Evolutionary conservation across 1,284 basidiomycete genomes (phyloP).

Genomic region (Pseudozyma sp.): DNA sequence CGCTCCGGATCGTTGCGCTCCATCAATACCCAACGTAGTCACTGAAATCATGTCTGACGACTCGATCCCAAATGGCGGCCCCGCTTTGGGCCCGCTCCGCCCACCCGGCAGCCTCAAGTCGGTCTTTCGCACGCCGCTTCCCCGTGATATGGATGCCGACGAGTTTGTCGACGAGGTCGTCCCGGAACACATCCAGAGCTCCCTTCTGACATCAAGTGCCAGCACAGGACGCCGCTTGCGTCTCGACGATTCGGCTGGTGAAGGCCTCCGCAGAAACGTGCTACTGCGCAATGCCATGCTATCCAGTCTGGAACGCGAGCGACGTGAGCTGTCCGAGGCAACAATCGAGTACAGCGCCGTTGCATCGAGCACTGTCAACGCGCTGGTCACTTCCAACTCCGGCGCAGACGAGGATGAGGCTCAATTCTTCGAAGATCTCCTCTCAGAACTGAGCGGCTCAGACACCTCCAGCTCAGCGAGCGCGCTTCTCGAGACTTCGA

Average conservation of each 20-base stretch:
- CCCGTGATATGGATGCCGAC: slow-evolving; percentile 6
- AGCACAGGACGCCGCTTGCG: slow-evolving; percentile 24
- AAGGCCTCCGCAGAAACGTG: slow-evolving; percentile 47
- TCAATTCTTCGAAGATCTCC: slow-evolving; percentile 50
- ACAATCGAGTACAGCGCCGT: neutral
- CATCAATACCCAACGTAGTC: slow-evolving; percentile 1
- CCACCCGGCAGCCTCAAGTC: slow-evolving; percentile 36
- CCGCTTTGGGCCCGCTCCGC: slow-evolving; percentile 9
- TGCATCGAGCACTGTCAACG: neutral
- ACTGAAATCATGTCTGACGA: neutral
- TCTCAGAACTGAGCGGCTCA: slow-evolving; percentile 34
- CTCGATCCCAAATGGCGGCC: slow-evolving; percentile 9
- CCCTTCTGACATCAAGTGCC: slow-evolving; percentile 13
- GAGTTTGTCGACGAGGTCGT: slow-evolving; percentile 30
- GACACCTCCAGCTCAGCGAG: slow-evolving; percentile 6
- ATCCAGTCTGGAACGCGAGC: slow-evolving; percentile 47
- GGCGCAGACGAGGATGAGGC: slow-evolving; percentile 27
- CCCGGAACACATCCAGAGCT: slow-evolving; percentile 18
- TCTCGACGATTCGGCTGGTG: slow-evolving; percentile 51
- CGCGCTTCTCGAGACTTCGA: neutral
- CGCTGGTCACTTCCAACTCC: neutral
- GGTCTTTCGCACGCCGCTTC: slow-evolving; percentile 8
- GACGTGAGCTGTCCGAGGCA: slow-evolving; percentile 27
- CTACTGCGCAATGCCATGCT: slow-evolving; percentile 54
- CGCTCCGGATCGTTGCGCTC: neutral